Base-by-base conservation (phyloP, 2,329 filamentous ascomycete species). In the Pyricularia sp. region DNA sequence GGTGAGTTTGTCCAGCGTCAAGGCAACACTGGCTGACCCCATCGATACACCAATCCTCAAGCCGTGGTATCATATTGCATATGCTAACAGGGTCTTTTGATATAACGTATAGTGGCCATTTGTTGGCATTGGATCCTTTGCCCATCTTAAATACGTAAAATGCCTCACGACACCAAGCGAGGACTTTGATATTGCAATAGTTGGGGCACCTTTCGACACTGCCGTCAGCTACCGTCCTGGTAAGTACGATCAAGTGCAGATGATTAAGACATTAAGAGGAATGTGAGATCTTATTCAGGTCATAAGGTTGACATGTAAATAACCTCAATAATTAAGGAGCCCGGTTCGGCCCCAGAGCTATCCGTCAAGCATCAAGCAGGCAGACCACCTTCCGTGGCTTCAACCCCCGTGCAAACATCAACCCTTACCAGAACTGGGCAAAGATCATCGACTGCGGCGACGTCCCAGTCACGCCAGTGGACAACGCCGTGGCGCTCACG, bases 401-500 rank as follows among this genome's bases (percentile, higher is more conserved):
- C 82, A 96, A 96, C 76, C 84, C 89, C 2, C 86, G 91, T 26
- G 91, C 91, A 1, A 83, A 82, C 53, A 82, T 96, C 69, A 97
- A 96, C 75, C 91, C 93, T 0, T 96, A 94, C 77, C 79, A 80
- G 55, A 88, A 83, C 65, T 93, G 89, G 88, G 89, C 90, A 0
- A 85, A 79, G 53, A 85, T 96, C 66, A 79, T 93, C 63, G 93
- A 97, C 78, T 97, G 93, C 74, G 93, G 93, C 61, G 93, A 96
- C 73, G 91, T 96, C 65, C 91, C 93, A 31, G 81, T 96, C 69
- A 90, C 88, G 0, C 92, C 92, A 0, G 88, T 96, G 70, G 91
- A 96, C 78, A 96, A 96, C 73, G 85, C 80, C 1, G 79, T 96
- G 19, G 93, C 93, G 0, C 78, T 93, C 64, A 79, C 82, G 60